Percentiles rank a stretch among this genome's conserved stretches.
Conservation (phyloP, 2,329 filamentous ascomycete species). For the Sphaerulina vaccinii region DNA sequence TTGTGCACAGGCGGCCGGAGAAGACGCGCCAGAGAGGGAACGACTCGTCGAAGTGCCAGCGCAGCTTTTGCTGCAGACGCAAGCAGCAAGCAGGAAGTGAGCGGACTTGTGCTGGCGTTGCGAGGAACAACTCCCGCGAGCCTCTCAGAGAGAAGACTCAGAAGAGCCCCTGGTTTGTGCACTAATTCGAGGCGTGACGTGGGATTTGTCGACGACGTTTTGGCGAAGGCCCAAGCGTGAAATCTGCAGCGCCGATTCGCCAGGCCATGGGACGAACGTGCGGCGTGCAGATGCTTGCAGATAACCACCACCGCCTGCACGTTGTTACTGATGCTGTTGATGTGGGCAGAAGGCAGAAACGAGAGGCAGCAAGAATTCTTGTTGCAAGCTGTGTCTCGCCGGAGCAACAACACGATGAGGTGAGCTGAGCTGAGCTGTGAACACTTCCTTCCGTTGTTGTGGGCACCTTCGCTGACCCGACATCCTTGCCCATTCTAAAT, state of each 20-base stretch:
- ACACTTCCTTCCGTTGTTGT: background rate
- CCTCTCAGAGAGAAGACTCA: background rate
- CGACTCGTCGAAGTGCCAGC: background rate
- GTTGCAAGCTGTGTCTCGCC: too few species aligned
- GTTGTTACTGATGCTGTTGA: background rate
- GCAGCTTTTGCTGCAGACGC: background rate
- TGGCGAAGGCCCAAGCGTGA: background rate
- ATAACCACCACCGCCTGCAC: background rate
- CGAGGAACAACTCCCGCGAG: background rate
- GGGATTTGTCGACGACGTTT: conserved; percentile 2
- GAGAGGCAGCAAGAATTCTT: too few species aligned
- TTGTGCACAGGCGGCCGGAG: conserved; percentile 14
- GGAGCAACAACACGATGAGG: background rate
- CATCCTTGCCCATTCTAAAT: background rate
- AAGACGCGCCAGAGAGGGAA: conserved; percentile 2
- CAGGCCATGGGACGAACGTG: background rate
- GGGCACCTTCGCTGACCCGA: background rate
- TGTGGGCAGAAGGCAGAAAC: background rate
- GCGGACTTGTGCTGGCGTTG: background rate
- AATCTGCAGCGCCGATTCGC: background rate
- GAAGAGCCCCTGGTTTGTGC: background rate
- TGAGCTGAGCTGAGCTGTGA: background rate
- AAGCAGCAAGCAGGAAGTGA: background rate
- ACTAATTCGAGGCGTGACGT: conserved; percentile 2
- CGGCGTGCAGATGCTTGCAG: background rate